Evolutionary conservation across 164 flowering plant genomes (phyloP).

Genomic region (Vitis labrusca): DNA sequence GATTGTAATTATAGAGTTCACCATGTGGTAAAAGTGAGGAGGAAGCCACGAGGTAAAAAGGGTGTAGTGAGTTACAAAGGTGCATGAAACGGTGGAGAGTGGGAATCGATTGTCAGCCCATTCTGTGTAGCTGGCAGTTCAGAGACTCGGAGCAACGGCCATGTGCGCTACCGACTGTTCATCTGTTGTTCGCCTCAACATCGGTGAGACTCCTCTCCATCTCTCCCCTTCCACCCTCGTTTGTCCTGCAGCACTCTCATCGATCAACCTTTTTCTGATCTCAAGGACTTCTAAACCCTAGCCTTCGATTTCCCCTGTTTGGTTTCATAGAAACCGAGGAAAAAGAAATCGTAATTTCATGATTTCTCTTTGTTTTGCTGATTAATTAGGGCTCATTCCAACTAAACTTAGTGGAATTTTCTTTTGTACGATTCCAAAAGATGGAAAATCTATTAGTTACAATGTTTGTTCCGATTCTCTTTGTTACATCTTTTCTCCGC

Average conservation of each 20-base stretch:
- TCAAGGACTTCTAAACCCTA: neutral
- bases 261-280: neutral
- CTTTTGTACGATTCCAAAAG: neutral
- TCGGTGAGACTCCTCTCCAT: constrained; percentile 39
- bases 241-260: neutral
- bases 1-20: too few species aligned
- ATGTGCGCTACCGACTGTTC: constrained; percentile 27
- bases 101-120: too few species aligned
- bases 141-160: constrained; percentile 7
- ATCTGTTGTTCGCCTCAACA: constrained; percentile 61
- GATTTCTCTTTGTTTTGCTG: neutral
- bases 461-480: neutral
- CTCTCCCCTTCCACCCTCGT: neutral
- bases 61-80: too few species aligned
- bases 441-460: too few species aligned
- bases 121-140: too few species aligned
- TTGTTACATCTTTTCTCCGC: neutral
- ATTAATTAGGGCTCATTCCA: neutral
- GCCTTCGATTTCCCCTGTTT: constrained; percentile 2
- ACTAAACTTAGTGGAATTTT: neutral
- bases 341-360: neutral
- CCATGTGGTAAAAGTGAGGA: too few species aligned
- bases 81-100: too few species aligned
- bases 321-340: neutral
- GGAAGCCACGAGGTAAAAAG: too few species aligned